Conservation (phyloP, 257 asterid genomes). For the Fraxinus americana region DNA sequence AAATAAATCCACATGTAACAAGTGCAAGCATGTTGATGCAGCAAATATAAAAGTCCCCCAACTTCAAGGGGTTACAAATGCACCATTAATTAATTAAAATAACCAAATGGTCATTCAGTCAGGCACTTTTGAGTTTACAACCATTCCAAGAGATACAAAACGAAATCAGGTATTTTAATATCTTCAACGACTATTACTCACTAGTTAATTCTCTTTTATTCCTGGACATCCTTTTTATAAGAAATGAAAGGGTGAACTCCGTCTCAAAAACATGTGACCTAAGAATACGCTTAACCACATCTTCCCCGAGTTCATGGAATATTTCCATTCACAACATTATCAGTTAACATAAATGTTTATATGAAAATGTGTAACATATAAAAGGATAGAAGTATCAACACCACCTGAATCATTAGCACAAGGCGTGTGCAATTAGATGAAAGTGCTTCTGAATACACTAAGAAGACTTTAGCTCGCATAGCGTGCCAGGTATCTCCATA, state of each 20-base stretch:
- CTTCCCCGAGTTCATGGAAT: constrained; percentile 4
- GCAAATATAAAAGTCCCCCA: neutral
- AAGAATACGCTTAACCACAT: constrained; percentile 10
- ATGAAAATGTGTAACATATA: constrained; percentile 9
- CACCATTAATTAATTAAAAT: neutral
- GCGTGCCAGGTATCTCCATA: constrained; percentile 65
- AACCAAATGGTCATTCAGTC: neutral
- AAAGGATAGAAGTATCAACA: constrained; percentile 40
- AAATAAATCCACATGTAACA: neutral
- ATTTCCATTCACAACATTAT: constrained; percentile 13
- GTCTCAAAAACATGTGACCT: neutral
- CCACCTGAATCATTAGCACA: constrained; percentile 89
- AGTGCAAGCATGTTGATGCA: constrained; percentile 10
- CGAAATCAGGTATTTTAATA: neutral
- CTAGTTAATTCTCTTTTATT: constrained; percentile 11
- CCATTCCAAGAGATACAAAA: neutral
- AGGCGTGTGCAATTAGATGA: constrained; percentile 77
- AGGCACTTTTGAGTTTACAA: neutral
- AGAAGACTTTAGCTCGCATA: constrained; percentile 61
- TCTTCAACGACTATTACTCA: neutral
- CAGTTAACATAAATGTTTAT: constrained; percentile 10
- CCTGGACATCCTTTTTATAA: neutral
- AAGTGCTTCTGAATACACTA: constrained; percentile 67
- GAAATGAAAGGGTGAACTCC: neutral
- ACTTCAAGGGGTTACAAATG: neutral